A percentile compares a stretch with the other conserved stretches of the same genome.
Evolutionary conservation across 2,329 filamentous ascomycete genomes (phyloP).

Genomic region (Penicillium carneum): DNA sequence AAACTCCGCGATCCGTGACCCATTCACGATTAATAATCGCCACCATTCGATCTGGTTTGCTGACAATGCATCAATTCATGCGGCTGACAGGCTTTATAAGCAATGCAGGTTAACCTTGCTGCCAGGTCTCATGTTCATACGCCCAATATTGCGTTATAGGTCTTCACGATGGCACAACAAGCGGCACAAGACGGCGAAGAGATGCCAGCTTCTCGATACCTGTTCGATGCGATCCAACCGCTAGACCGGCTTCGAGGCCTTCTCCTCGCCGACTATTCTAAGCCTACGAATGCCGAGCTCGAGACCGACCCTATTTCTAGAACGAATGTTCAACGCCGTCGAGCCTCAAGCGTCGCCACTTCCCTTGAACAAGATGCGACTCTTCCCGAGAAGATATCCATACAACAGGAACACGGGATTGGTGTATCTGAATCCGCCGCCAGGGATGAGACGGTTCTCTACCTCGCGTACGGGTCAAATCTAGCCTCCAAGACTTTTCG

Average conservation of each 20-base stretch:
- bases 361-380: conserved; percentile 33
- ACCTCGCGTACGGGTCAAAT: conserved; percentile 92
- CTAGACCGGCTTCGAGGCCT: conserved; percentile 25
- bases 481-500: conserved; percentile 80
- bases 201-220: conserved; percentile 12
- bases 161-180: conserved; percentile 21
- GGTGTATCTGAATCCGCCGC: conserved; percentile 14
- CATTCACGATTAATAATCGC: conserved; percentile 33
- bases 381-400: conserved; percentile 28
- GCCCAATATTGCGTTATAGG: conserved; percentile 8
- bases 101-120: neutral
- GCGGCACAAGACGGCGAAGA: conserved; percentile 7
- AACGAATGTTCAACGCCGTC: conserved; percentile 28
- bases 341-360: conserved; percentile 20
- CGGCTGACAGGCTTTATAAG: conserved; percentile 10
- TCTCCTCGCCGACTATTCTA: conserved; percentile 5
- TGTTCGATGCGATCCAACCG: conserved; percentile 28
- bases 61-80: conserved; percentile 16
- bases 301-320: conserved; percentile 23
- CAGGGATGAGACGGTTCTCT: conserved; percentile 66
- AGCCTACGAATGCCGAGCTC: conserved; percentile 1
- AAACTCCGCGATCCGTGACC: conserved; percentile 2
- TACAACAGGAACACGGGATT: conserved; percentile 28
- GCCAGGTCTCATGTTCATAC: neutral
- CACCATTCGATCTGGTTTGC: conserved; percentile 22